Evolutionary conservation across 2,329 filamentous ascomycete species (phyloP).

Genomic region (Gliomastix tumulicola): DNA sequence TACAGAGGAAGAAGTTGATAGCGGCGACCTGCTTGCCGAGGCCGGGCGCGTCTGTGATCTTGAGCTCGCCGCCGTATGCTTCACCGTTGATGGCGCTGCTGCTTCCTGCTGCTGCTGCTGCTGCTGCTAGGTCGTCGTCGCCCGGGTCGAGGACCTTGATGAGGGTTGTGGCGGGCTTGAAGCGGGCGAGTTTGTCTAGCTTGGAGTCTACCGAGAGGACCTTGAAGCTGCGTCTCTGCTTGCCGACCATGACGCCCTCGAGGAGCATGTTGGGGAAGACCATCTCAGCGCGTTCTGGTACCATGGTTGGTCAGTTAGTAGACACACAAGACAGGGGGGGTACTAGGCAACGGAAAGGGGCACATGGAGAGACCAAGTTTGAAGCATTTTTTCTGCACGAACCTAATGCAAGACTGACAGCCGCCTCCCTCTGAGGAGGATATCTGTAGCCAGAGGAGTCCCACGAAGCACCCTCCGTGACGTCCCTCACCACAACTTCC

Average conservation of each 20-base stretch:
- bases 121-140: slow-evolving; percentile 8
- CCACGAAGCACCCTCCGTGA: slow-evolving; percentile 31
- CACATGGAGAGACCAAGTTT: neutral
- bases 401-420: slow-evolving; percentile 25
- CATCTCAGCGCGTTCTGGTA: slow-evolving; percentile 55
- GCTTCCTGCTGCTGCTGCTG: slow-evolving; percentile 8
- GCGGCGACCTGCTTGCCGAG: slow-evolving; percentile 54
- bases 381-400: slow-evolving; percentile 6
- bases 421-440: slow-evolving; percentile 25
- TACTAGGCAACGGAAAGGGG: no score
- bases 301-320: no score
- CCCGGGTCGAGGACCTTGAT: slow-evolving; percentile 28
- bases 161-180: slow-evolving; percentile 25
- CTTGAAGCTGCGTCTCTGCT: slow-evolving; percentile 39
- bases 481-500: slow-evolving; percentile 54
- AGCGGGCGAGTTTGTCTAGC: slow-evolving; percentile 34
- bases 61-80: slow-evolving; percentile 32
- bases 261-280: slow-evolving; percentile 66
- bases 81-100: no score
- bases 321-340: no score
- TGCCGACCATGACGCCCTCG: slow-evolving; percentile 42
- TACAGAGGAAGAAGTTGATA: slow-evolving; percentile 60
- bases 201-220: slow-evolving; percentile 48
- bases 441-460: slow-evolving; percentile 10
- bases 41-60: slow-evolving; percentile 57